Evolutionary conservation across 1,284 basidiomycete genomes (phyloP), one percentile per base, ranked within the genome.

Genomic region (Pisolithus thermaeus): DNA sequence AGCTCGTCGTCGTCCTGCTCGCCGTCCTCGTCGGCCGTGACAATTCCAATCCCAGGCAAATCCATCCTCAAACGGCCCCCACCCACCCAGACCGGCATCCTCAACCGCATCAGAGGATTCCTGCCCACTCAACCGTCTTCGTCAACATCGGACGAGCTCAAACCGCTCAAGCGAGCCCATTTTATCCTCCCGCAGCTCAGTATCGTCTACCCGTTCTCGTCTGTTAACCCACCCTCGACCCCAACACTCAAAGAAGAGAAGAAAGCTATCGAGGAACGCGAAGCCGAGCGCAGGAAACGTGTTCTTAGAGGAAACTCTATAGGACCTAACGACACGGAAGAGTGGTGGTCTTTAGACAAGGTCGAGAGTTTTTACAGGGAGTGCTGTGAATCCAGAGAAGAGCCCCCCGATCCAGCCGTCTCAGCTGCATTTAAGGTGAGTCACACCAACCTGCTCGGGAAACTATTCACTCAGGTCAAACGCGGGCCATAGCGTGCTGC

Each of bases 151-250:
- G 71, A 71, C 32, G 73, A 74, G 61, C 59, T 71, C 48, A 77
- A 73, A 59, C 80, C 89, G 6, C 76, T 94, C 54, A 92, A 89
- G 64, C 74, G 89, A 49, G 90, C 90, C 0, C 89, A 93, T 59
- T 94, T 92, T 63, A 87, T 92, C 57, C 73, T 94, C 3, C 90
- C 89, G 0, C 80, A 86, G 60, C 80, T 93, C 61, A 82, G 81
- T 32, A 90, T 85, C 23, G 83, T 92, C 25, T 96, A 94, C 64
- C 90, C 90, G 1, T 94, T 95, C 64, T 87, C 85, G 36, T 81
- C 87, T 2, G 61, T 81, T 16, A 87, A 86, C 49, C 90, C 91
- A 18, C 91, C 91, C 2, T 89, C 81, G 47, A 88, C 80, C 6
- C 81, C 84, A 0, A 78, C 77, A 6, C 74, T 91, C 49, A 82